These are phyloP conservation scores for Maudiozyma serrabonitensis DNA, from an alignment of 805 yeast species.

Conservation along the genomic window DNA sequence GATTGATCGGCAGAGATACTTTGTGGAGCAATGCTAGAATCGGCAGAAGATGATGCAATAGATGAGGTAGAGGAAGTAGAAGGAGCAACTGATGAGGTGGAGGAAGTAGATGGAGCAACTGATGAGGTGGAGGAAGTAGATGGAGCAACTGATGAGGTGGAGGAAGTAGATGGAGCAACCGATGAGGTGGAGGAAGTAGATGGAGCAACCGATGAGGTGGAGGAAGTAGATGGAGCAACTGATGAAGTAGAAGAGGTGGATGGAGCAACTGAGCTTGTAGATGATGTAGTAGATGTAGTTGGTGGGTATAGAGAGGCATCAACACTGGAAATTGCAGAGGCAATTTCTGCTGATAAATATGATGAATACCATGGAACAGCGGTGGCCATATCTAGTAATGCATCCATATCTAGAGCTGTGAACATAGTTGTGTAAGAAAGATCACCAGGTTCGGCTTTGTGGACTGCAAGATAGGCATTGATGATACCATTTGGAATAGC, in stretches of 20 bases:
- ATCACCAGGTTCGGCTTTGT: neutral
- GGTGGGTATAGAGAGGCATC: neutral
- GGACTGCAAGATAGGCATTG: neutral
- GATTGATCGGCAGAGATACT: neutral
- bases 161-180: neutral
- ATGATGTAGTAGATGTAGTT: neutral
- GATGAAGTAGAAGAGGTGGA: neutral
- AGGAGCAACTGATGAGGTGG: neutral
- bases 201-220: neutral
- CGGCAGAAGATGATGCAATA: neutral
- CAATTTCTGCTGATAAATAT: constrained; percentile 13
- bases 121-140: neutral
- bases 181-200: neutral
- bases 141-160: neutral
- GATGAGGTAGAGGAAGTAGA: neutral
- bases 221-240: neutral
- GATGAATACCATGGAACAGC: constrained; percentile 28
- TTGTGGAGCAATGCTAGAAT: neutral
- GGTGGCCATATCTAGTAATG: constrained; percentile 7
- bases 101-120: neutral
- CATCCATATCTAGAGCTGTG: neutral
- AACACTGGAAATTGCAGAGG: neutral
- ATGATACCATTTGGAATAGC: neutral
- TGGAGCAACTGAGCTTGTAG: neutral
- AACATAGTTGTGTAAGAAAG: constrained; percentile 1